Evolutionary conservation across 2,329 filamentous ascomycete genomes (phyloP).

Genomic region (Stemphylium vesicarium): DNA sequence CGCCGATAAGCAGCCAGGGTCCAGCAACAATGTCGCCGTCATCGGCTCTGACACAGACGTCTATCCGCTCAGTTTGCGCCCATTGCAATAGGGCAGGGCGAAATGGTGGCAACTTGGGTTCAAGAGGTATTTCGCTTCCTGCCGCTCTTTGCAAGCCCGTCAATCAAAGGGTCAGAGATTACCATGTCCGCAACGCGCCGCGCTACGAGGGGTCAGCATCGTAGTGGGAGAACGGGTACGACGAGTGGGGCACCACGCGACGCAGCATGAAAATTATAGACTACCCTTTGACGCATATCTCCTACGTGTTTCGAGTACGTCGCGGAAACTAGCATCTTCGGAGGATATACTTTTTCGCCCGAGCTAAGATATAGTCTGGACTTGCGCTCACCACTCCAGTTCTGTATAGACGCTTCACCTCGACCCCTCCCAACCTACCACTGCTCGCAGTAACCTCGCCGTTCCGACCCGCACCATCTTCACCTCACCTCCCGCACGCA

Average conservation of each 20-base stretch:
- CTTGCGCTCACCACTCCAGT: constrained; percentile 23
- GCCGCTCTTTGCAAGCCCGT: constrained; percentile 9
- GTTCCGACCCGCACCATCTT: constrained; percentile 1
- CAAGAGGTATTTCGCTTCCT: constrained; percentile 36
- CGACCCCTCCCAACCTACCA: constrained; percentile 4
- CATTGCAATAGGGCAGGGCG: constrained; percentile 16
- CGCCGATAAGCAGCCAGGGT: constrained; percentile 36
- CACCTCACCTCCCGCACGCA: constrained; percentile 2
- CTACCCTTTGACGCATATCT: constrained; percentile 22
- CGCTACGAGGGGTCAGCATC: constrained; percentile 21
- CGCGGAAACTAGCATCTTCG: constrained; percentile 21
- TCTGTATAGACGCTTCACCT: constrained; percentile 12
- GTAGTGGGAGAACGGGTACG: constrained; percentile 2
- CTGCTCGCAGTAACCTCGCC: constrained; percentile 1
- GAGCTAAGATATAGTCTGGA: constrained; percentile 17
- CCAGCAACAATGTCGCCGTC: constrained; percentile 41
- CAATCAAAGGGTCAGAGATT: not conserved
- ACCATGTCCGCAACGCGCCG: constrained; percentile 9
- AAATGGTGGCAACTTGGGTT: constrained; percentile 20
- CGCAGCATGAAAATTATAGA: constrained; percentile 34
- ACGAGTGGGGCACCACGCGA: constrained; percentile 39
- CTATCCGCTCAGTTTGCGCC: constrained; percentile 24
- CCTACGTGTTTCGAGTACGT: constrained; percentile 15
- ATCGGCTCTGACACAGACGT: constrained; percentile 35
- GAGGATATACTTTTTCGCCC: constrained; percentile 7